Evolutionary conservation across 2,329 filamentous ascomycete species (phyloP), one percentile per base, ranked within the genome.

Genomic region (Fusarium sp.): DNA sequence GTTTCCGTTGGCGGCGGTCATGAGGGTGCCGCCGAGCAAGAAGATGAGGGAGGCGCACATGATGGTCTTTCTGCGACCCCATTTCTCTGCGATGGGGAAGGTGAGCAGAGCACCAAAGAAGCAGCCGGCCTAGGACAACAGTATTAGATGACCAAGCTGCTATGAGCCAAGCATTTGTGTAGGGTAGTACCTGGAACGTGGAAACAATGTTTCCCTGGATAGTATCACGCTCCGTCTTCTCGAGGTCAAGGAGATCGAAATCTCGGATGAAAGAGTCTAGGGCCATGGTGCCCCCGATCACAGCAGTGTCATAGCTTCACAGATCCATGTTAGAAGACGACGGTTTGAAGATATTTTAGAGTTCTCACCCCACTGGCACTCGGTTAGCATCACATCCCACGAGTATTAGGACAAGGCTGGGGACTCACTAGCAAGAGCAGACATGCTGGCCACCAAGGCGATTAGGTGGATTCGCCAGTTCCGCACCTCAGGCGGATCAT

Each of bases 51-150:
- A 78, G 5, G 84, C 83, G 23, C 82, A 69, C 61, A 86, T 81
- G 65, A 87, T 81, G 15, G 83, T 82, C 60, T 78, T 81, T 60
- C 80, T 82, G 8, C 85, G 83, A 23, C 85, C 85, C 68, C 82
- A 81, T 58, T 78, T 80, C 57, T 87, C 85, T 5, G 82, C 84
- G 36, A 86, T 78, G 23, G 84, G 84, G 63, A 85, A 86, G 6
- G 78, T 81, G 30, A 78, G 47, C 12, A 83, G 72, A 12, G 79
- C 78, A 47, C 81, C 81, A 53, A 82, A 79, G 73, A 83, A 83
- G 65, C 80, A 81, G 16, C 81, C 81, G 8, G 79, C 81, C 70
- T 83, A 1, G 23, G 4, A 23, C 0, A 13, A 60, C 71, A 57
- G 66, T 41, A 60, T 64, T 10, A 61, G 61, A n/a, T 4, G 3